These are phyloP conservation scores for Trichoderma sp. DNA, from an alignment of 2,329 filamentous ascomycete genomes.

Conservation along the genomic window DNA sequence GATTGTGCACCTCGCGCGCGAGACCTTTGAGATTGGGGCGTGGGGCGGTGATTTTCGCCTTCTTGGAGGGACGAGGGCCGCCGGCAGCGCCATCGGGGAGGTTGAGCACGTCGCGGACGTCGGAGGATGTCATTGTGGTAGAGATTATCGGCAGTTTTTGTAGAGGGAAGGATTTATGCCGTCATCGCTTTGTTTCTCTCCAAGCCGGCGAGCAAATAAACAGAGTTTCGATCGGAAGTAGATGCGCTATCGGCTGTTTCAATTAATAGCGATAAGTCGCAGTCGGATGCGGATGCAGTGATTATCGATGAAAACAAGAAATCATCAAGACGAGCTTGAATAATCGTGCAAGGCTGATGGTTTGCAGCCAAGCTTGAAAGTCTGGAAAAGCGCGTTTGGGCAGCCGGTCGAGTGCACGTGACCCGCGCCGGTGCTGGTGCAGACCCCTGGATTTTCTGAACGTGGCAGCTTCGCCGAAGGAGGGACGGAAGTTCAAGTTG, in stretches of 20 bases:
- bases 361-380: neutral
- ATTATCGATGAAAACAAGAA: too few species aligned
- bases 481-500: neutral
- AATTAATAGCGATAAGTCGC: neutral
- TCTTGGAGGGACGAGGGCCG: conserved; percentile 65
- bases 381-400: conserved; percentile 10
- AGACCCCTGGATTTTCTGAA: conserved; percentile 46
- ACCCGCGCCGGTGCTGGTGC: conserved; percentile 24
- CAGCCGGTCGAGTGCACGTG: conserved; percentile 35
- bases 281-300: neutral
- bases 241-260: neutral
- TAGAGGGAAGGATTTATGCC: neutral
- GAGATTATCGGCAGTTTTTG: neutral
- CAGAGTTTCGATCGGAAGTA: neutral
- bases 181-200: conserved; percentile 16
- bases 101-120: conserved; percentile 87
- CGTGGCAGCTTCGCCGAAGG: conserved; percentile 52
- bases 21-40: conserved; percentile 63
- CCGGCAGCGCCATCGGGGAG: conserved; percentile 60
- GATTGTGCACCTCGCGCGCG: conserved; percentile 65
- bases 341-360: conserved; percentile 8
- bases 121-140: conserved; percentile 67
- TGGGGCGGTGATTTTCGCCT: conserved; percentile 67
- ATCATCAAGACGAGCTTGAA: neutral
- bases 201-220: neutral